Base-by-base conservation (phyloP, 768 basidiomycete genomes). In the Boletus vermiculosoides region DNA sequence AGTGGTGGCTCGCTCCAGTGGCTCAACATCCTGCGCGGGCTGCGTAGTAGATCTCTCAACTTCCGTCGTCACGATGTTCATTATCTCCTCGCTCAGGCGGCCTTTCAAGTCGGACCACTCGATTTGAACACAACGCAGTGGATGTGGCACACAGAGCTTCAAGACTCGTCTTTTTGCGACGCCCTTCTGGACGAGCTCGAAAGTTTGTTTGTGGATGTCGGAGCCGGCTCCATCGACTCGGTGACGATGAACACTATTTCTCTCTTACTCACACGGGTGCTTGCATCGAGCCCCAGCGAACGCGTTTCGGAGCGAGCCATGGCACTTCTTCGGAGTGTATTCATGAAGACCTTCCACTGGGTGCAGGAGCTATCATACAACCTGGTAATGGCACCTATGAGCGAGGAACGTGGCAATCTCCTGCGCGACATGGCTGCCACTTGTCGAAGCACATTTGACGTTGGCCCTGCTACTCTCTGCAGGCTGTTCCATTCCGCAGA, bases 181-280 rank as follows among this genome's bases (percentile, higher is more conserved):
- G 44, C 44, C 5, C 42, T 44, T 25, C 23, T 44, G 3, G 12
- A 25, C 23, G 42, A 44, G 15, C 42, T 44, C 15, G 15, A 44
- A 7, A 25, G 16, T 16, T 25, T 44, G 42, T 25, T 44, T 3
- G 8, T 25, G 42, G 42, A 44, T 0, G 42, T 25, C 15, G 42
- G 23, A 44, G 23, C 42, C 15, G 13, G 42, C 15, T 25, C 11
- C 71, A 75, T 54, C 45, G 66, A 74, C 55, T 57, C 51, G 2
- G 42, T 63, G 22, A 50, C 71, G 0, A 59, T 76, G 51, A 53
- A 59, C 49, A 75, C 66, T 23, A 66, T 74, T 30, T 61, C 69
- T 20, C 18, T n/a, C 8, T 40, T 40, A 7, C 61, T 64, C 12
- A 23, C 22, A 31, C 48, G 41, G 12, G 23, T 25, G 15, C 23